These are phyloP conservation scores for Saccharomycopsis selenospora DNA, from an alignment of 805 yeast genomes.

Conservation along the genomic window DNA sequence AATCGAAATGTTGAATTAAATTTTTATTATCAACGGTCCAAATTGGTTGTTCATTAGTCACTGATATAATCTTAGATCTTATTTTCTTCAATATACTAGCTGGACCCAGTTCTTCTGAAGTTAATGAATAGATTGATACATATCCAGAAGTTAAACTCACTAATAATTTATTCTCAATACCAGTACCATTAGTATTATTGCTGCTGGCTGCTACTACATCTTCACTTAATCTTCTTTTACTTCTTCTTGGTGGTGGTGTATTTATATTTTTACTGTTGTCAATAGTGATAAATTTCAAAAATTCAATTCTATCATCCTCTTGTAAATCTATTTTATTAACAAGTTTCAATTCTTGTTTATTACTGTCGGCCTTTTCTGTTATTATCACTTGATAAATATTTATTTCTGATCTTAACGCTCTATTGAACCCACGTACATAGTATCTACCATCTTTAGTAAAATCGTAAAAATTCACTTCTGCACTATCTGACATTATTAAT, in stretches of 20 bases:
- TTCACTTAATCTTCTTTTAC: conserved; percentile 14
- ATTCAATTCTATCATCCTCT: conserved; percentile 2
- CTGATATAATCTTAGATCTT: not conserved
- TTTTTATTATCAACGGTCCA: not conserved
- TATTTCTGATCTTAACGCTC: conserved; percentile 10
- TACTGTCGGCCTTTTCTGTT: not conserved
- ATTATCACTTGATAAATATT: conserved; percentile 2
- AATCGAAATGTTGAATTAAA: not conserved
- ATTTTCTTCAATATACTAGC: not conserved
- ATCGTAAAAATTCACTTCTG: not conserved
- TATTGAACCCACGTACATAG: conserved; percentile 13
- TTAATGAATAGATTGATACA: not conserved
- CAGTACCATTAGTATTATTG: not conserved
- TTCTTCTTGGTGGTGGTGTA: not conserved
- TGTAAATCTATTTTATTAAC: conserved; percentile 1
- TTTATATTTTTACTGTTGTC: not conserved
- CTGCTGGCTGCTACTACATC: not conserved
- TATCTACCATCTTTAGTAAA: not conserved
- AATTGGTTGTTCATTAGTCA: not conserved
- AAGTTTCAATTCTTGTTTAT: not conserved
- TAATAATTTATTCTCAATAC: not conserved
- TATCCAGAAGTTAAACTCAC: not conserved
- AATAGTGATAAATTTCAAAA: conserved; percentile 7
- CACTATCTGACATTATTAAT: too few species aligned
- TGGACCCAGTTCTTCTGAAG: not conserved